Evolutionary conservation across 148 eudicot genomes (phyloP), one percentile per base, ranked within the genome.

Genomic region (Rhododendron williamsianum): DNA sequence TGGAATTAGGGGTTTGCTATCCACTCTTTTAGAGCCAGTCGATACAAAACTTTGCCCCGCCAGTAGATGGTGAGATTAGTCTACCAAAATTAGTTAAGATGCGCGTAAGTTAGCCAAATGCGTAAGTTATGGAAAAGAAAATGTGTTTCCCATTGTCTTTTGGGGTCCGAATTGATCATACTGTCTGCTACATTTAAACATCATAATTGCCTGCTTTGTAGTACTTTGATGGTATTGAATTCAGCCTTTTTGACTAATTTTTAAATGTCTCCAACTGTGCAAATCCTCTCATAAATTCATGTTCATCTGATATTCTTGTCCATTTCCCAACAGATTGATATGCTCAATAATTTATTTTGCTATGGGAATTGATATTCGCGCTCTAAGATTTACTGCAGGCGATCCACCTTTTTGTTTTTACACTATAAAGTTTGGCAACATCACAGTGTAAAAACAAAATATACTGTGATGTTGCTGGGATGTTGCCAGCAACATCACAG

Each of bases 221-320:
- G 36, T n/a, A 60, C 11, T 82, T 82, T 63, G 15, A 27, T 25
- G 27, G 85, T 15, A 30, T 15, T 82, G 3, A 10, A 38, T 52
- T 52, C 56, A 12, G 78, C 78, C 19, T 83, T 69, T 82, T 69
- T 83, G 58, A 27, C 78, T 69, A 38, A 76, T 46, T 16, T 58
- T 74, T 9, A 30, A 85, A 10, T 45, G 65, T 84, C 85, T 84
- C 8, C 45, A 76, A 23, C 45, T 38, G 6, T 86, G 85, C 93
- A 96, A 98, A 90, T 83, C 83, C 56, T 76, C 90, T 2, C 94
- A 89, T 71, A 95, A 93, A 82, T 63, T 63, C 69, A 6, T 63
- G 69, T 63, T 23, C 21, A 49, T 13, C 83, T 81, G 58, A 12
- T 27, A 73, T 6, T 16, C 77, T 72, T 72, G 43, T 46, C 3